These are phyloP conservation scores for Fusarium stilboides DNA, from an alignment of 2,329 filamentous ascomycete species.

Conservation along the genomic window DNA sequence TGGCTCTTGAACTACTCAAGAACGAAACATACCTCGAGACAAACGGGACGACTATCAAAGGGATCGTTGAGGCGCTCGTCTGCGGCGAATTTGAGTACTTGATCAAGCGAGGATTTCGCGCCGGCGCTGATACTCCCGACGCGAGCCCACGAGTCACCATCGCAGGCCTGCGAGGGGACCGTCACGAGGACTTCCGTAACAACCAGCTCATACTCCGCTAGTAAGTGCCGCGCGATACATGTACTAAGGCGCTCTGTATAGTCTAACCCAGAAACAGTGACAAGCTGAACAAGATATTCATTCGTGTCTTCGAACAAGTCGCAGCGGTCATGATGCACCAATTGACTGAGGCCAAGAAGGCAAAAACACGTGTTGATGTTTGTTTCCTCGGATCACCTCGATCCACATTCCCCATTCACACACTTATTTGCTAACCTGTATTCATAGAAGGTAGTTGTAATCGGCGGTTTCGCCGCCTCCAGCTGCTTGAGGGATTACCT, in stretches of 20 bases:
- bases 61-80: neutral
- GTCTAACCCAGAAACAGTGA: too few relatives aligned
- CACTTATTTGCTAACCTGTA: too few relatives aligned
- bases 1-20: neutral
- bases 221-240: too few relatives aligned
- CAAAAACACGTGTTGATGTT: neutral
- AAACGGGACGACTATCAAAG: neutral
- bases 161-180: neutral
- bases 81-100: neutral
- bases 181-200: neutral
- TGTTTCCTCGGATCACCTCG: neutral
- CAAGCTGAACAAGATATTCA: too few relatives aligned
- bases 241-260: too few relatives aligned
- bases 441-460: conserved; percentile 3
- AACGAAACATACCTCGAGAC: neutral
- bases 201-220: too few relatives aligned
- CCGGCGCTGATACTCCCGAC: too few relatives aligned
- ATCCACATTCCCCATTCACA: too few relatives aligned
- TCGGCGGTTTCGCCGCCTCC: conserved; percentile 9
- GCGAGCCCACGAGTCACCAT: neutral
- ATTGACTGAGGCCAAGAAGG: too few relatives aligned
- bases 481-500: neutral
- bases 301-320: too few relatives aligned
- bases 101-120: neutral
- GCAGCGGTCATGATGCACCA: too few relatives aligned